Evolutionary conservation across 2,329 filamentous ascomycete genomes (phyloP), one percentile per base, ranked within the genome.

Genomic region (Pseudomassariella vexata): DNA sequence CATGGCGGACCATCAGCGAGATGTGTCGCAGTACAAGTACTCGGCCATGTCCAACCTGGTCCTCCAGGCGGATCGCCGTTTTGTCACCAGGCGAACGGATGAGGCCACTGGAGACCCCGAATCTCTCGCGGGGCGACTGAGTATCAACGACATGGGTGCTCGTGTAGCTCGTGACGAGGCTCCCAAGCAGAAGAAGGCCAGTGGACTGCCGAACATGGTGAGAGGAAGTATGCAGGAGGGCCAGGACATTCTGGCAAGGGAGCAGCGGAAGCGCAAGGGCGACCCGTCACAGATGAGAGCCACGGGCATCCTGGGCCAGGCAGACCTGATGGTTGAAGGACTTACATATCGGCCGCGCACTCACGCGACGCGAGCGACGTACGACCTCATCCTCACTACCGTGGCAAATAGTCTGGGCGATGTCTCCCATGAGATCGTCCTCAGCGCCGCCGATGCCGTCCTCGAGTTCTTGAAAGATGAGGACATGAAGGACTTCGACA

Each of bases 41-140:
- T 88, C 88, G 79, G 88, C 86, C 62, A 96, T 98, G 92, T 98
- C 92, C 68, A 98, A 98, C 79, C 83, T 98, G 87, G 92, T 98
- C 58, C 86, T 98, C 78, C 92, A 98, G 85, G 89, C 88, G 68
- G 92, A 98, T 70, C 83, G 89, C 66, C 83, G 92, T 51, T 96
- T 98, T 59, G 83, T 94, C 50, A 87, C 87, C 44, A 81, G 92
- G 59, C 81, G 88, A 52, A 88, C 82, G 49, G 90, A 98, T 63
- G 94, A 98, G 67, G 82, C 87, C 43, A 96, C 90, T 31, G 92
- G 92, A 50, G 92, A 98, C 59, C 94, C 92, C 31, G 92, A 98
- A 66, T 98, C 94, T 36, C 78, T 98, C 37, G 94, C 92, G 36
- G 92, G 92, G 34, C 83, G 89, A 48, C 81, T 98, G 58, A 90